phyloP scores from a whole-genome alignment of 2,329 filamentous ascomycete species.

The Lecanosticta acicola region DNA sequence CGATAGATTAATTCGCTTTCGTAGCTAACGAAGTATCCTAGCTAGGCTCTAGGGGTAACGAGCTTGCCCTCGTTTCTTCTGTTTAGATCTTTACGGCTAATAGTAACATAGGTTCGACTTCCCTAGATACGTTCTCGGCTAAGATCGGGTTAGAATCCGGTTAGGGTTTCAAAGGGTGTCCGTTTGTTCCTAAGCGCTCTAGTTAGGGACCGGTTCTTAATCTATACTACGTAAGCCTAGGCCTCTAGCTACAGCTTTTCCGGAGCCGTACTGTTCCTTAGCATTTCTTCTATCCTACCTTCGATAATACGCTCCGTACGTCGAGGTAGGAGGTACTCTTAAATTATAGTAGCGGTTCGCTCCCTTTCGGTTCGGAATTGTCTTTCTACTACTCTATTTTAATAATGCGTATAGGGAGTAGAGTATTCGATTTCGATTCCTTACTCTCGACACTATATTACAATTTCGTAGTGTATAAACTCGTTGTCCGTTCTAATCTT shows the following conservation, averaged over 20 bases:
- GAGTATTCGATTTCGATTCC: too few relatives aligned
- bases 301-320: too few relatives aligned
- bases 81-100: too few relatives aligned
- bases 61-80: constrained; percentile 1
- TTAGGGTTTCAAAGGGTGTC: constrained; percentile 3
- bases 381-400: too few relatives aligned
- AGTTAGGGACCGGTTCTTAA: constrained; percentile 7
- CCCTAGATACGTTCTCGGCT: constrained; percentile 2
- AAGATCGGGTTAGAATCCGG: not conserved
- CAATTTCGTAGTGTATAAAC: too few relatives aligned
- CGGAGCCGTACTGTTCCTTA: not conserved
- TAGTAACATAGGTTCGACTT: constrained; percentile 4
- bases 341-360: too few relatives aligned
- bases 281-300: not conserved
- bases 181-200: constrained; percentile 4
- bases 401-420: too few relatives aligned
- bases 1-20: not conserved
- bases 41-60: not conserved
- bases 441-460: too few relatives aligned
- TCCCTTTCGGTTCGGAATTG: too few relatives aligned
- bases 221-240: constrained; percentile 2
- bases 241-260: not conserved
- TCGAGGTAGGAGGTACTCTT: too few relatives aligned
- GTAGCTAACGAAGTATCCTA: constrained; percentile 5
- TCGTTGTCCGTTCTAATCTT: too few relatives aligned